Base-by-base conservation (phyloP, 352 stramenopile genomes). In the Peronospora farinosa region DNA sequence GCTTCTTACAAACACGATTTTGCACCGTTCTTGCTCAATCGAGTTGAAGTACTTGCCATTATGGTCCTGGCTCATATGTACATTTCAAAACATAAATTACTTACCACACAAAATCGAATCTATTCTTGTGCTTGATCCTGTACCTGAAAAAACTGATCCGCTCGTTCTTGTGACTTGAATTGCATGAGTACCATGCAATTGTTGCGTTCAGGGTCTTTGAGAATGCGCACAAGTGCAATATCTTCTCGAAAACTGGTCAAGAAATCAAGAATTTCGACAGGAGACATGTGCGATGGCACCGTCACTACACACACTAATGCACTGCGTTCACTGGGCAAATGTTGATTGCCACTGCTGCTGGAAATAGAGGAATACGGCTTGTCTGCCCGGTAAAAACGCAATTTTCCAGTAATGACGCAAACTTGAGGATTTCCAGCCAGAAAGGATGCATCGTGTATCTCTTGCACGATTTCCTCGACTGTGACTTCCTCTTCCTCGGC, bases 21-120 rank as follows among this genome's bases (percentile, higher is more conserved):
- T 87, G 65, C 85, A 96, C 7, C 76, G 73, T 49, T 95, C 81
- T 33, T 84, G 82, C 68, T 96, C 85, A 37, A 96, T 93, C 47
- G 86, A 96, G 62, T 93, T 96, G 60, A 96, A 96, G 50, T 89
- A 92, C 25, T 77, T 90, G 51, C 86, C 84, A 39, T 96, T 95
- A 57, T 92, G 88, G 21, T 78, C 79, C 63, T 91, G 40, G 4
- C 17, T 21, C 50, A 46, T 27, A n/a, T n/a, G n/a, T n/a, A 51
- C 2, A 15, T 7, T n/a, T 4, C 31, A 37, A 31, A 33, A 13
- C n/a, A 41, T 10, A 33, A 31, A 47, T 39, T 51, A 41, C 13
- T 33, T 42, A 39, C 47, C 16, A 1, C 12, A 35, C 15, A 31
- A 32, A 12, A 6, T 3, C 27, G 1, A 30, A 11, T 32, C 10